Conservation (phyloP, 805 yeast species). For the Kazachstania kunashirensis region DNA sequence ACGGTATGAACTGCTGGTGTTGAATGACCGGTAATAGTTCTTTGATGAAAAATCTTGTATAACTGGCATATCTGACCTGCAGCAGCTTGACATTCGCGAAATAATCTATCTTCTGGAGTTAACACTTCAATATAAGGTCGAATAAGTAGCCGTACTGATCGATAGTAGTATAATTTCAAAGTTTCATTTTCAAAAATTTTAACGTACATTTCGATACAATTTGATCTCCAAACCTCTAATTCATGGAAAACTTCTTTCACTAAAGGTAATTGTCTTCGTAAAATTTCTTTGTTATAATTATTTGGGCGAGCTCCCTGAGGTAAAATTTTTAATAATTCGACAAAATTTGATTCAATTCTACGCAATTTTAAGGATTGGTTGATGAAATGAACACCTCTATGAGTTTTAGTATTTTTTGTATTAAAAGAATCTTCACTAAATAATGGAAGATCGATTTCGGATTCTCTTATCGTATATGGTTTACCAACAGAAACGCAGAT, state of each 20-base stretch:
- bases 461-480: conserved; percentile 44
- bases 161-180: conserved; percentile 46
- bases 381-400: conserved; percentile 37
- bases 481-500: conserved; percentile 54
- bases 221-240: conserved; percentile 43
- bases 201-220: conserved; percentile 34
- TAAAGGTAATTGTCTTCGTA: conserved; percentile 37
- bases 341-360: conserved; percentile 51
- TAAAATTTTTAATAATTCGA: conserved; percentile 40
- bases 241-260: conserved; percentile 46
- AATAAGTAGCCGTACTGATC: conserved; percentile 48
- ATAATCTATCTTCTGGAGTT: conserved; percentile 50
- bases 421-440: conserved; percentile 36
- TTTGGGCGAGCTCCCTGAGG: conserved; percentile 10
- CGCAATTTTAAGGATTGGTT: conserved; percentile 49
- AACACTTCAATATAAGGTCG: conserved; percentile 56
- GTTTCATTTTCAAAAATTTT: conserved; percentile 51
- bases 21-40: conserved; percentile 52
- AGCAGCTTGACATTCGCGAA: conserved; percentile 60
- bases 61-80: conserved; percentile 62
- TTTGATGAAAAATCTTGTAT: conserved; percentile 53
- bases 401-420: conserved; percentile 20
- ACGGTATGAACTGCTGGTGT: conserved; percentile 59
- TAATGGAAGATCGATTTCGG: conserved; percentile 41
- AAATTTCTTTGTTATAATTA: conserved; percentile 8